Conservation (phyloP, 176 grass and related monocot genomes). For the Juncus inflexus region DNA sequence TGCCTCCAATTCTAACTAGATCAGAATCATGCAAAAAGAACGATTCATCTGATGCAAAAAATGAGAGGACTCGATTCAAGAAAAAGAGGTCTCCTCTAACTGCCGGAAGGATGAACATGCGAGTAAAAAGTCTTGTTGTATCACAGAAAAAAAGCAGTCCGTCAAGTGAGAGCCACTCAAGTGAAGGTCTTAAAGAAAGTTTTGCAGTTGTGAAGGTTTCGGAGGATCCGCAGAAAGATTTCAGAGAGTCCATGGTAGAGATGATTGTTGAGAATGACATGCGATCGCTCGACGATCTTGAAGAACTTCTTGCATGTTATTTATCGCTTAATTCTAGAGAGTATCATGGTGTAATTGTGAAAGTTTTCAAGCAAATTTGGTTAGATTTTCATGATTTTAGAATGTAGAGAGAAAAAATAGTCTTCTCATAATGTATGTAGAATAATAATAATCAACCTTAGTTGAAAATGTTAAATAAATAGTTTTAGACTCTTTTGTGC, state of each 20-base stretch:
- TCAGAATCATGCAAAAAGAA: conserved; percentile 18
- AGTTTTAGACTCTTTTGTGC: too few species aligned
- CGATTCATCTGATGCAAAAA: neutral
- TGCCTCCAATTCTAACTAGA: conserved; percentile 67
- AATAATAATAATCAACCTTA: conserved; percentile 4
- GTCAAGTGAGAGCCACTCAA: neutral
- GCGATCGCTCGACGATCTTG: conserved; percentile 55
- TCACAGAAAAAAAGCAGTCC: conserved; percentile 32
- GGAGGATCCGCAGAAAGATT: conserved; percentile 62
- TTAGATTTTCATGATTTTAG: conserved; percentile 27
- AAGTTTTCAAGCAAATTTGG: conserved; percentile 85
- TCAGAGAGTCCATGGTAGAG: conserved; percentile 91
- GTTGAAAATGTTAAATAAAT: neutral
- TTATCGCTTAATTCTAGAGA: conserved; percentile 74
- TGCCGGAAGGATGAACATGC: conserved; percentile 43
- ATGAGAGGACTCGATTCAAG: conserved; percentile 24
- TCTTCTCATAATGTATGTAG: conserved; percentile 25
- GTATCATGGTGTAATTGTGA: conserved; percentile 86
- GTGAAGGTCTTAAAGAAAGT: conserved; percentile 37
- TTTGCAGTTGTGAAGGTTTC: conserved; percentile 79
- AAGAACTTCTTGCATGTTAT: conserved; percentile 95
- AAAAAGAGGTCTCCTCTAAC: conserved; percentile 36
- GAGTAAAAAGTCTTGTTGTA: conserved; percentile 46
- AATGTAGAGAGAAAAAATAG: conserved; percentile 40
- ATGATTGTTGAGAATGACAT: conserved; percentile 86